phyloP scores from a whole-genome alignment of 2,329 filamentous ascomycete species.

The Venturia oleaginea region DNA sequence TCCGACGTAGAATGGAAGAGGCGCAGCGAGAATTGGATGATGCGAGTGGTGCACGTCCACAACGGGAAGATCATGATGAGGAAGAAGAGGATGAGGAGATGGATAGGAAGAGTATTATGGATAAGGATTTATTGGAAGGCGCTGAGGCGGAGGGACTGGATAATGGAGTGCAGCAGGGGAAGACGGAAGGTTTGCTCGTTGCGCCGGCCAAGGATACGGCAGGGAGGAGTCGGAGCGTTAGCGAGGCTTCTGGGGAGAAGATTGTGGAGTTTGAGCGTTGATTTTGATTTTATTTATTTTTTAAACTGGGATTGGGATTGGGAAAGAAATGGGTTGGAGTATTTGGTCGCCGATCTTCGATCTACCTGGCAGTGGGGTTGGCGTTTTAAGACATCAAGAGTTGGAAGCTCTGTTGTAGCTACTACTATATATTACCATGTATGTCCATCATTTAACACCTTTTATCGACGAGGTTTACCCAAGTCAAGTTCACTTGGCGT shows the following conservation, averaged over 20 bases:
- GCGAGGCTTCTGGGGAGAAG: constrained; percentile 4
- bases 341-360: too few species aligned
- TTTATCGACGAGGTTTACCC: too few species aligned
- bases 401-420: too few species aligned
- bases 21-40: constrained; percentile 81
- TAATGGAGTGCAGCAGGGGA: background rate
- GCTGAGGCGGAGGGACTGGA: constrained; percentile 38
- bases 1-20: constrained; percentile 87
- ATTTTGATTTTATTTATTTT: background rate
- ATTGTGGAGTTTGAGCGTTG: constrained; percentile 11
- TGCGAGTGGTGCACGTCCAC: constrained; percentile 33
- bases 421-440: too few species aligned
- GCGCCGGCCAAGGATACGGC: background rate
- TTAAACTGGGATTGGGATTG: background rate
- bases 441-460: too few species aligned
- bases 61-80: constrained; percentile 44
- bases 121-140: constrained; percentile 39
- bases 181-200: background rate
- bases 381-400: too few species aligned
- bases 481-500: too few species aligned
- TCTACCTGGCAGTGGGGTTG: too few species aligned
- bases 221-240: background rate
- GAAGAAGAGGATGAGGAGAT: constrained; percentile 57
- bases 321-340: too few species aligned
- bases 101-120: constrained; percentile 22